Evolutionary conservation across 192 early-diverging fungal genomes (phyloP).

Genomic region (Coemansia sp.): DNA sequence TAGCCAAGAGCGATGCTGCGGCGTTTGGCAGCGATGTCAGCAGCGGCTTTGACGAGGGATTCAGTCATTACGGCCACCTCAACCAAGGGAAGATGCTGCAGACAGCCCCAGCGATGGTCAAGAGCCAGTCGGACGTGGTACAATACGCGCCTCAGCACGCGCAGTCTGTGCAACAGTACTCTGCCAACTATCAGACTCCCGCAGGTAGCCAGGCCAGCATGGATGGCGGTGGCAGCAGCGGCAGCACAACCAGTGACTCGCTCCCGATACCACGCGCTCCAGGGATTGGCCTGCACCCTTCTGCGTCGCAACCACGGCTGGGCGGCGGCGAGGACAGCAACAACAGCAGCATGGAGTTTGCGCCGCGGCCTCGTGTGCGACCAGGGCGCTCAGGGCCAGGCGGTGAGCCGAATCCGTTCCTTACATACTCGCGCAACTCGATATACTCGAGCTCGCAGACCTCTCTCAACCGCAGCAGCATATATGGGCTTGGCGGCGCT

Average conservation of each 20-base stretch:
- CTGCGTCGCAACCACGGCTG: constrained; percentile 42
- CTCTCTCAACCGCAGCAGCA: constrained; percentile 46
- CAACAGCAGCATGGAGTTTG: constrained; percentile 21
- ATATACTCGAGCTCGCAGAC: constrained; percentile 55
- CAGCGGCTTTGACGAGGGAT: constrained; percentile 49
- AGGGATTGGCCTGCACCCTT: constrained; percentile 35
- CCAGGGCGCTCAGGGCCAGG: constrained; percentile 36
- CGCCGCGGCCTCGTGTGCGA: constrained; percentile 36
- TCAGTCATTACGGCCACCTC: constrained; percentile 39
- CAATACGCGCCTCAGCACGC: not conserved
- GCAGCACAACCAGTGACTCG: constrained; percentile 27
- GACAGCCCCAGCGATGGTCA: constrained; percentile 12
- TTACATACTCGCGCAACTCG: constrained; percentile 55
- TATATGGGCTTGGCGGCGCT: constrained; percentile 34
- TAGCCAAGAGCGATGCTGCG: constrained; percentile 17
- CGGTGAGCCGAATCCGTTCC: constrained; percentile 47
- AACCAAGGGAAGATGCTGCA: constrained; percentile 7
- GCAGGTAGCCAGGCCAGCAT: constrained; percentile 35
- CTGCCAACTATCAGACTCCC: constrained; percentile 14
- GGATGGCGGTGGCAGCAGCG: constrained; percentile 10
- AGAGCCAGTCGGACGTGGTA: constrained; percentile 16
- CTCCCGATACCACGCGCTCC: constrained; percentile 20
- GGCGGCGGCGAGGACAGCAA: constrained; percentile 9
- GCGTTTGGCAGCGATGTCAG: constrained; percentile 40
- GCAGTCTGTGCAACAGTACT: constrained; percentile 15